These are phyloP conservation scores for Leccinum variicolor DNA, from an alignment of 768 basidiomycete species.

Conservation along the genomic window DNA sequence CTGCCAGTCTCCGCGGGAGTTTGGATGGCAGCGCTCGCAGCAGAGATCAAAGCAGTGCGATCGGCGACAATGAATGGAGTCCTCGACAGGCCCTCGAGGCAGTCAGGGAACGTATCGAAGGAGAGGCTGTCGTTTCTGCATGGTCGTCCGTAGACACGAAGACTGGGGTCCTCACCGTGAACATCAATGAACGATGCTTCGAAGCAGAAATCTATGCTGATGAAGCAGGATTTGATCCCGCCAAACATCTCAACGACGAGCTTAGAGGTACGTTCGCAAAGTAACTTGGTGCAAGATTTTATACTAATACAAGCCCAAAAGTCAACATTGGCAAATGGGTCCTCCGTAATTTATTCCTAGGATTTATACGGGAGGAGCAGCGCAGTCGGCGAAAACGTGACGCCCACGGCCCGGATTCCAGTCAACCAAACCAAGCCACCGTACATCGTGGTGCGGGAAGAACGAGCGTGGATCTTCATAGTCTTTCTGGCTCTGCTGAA, in stretches of 20 bases:
- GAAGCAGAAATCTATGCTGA: conserved; percentile 96
- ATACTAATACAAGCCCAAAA: conserved; percentile 30
- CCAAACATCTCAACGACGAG: conserved; percentile 71
- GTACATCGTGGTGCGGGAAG: conserved; percentile 24
- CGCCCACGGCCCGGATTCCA: conserved; percentile 15
- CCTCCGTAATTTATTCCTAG: conserved; percentile 77
- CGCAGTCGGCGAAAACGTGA: conserved; percentile 38
- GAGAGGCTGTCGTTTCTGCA: conserved; percentile 78
- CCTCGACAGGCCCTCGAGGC: conserved; percentile 83
- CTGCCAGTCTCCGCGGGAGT: conserved; percentile 50
- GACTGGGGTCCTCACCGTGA: conserved; percentile 82
- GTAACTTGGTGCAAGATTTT: background rate
- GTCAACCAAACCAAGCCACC: conserved; percentile 10
- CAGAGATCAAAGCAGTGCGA: conserved; percentile 31
- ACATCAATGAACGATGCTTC: conserved; percentile 84
- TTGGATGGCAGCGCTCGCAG: conserved; percentile 33
- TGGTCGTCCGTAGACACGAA: conserved; percentile 93
- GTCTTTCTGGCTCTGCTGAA: conserved; percentile 14
- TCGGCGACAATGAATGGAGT: conserved; percentile 50
- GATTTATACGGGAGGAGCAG: conserved; percentile 71
- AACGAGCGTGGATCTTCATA: conserved; percentile 25
- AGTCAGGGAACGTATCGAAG: conserved; percentile 90
- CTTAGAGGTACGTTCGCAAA: conserved; percentile 59
- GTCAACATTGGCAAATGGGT: conserved; percentile 95
- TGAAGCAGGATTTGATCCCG: conserved; percentile 69